Evolutionary conservation across 2,329 filamentous ascomycete genomes (phyloP).

Genomic region (Talaromyces sp.): DNA sequence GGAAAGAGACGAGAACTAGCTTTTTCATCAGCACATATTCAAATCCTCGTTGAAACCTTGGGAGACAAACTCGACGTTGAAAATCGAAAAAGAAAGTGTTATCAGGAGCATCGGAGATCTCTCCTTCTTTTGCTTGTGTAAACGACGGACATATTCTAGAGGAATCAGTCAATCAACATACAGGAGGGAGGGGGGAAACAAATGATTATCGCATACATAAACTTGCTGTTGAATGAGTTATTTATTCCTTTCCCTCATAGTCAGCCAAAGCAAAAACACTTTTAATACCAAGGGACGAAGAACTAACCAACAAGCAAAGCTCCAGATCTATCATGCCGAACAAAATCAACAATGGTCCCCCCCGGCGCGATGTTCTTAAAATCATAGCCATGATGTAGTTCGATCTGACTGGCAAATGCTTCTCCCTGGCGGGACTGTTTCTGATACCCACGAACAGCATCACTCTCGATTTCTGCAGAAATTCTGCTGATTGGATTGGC

Average conservation of each 20-base stretch:
- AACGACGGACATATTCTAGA: conserved; percentile 29
- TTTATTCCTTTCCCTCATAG: conserved; percentile 9
- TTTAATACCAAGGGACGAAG: neutral
- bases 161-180: neutral
- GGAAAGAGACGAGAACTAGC: conserved; percentile 23
- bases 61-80: neutral
- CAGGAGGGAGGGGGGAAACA: neutral
- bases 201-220: neutral
- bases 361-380: conserved; percentile 23
- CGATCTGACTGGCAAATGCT: conserved; percentile 28
- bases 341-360: conserved; percentile 26
- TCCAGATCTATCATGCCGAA: conserved; percentile 30
- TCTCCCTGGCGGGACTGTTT: conserved; percentile 23
- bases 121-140: conserved; percentile 14
- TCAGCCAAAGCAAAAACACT: neutral
- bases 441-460: conserved; percentile 13
- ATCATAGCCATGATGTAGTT: conserved; percentile 24
- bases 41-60: neutral
- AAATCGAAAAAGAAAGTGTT: neutral
- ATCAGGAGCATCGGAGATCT: conserved; percentile 26
- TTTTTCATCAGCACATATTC: neutral
- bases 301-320: conserved; percentile 32
- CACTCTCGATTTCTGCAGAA: conserved; percentile 25
- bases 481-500: conserved; percentile 24
- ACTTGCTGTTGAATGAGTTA: neutral